Evolutionary conservation across 371 early-diverging fungal genomes (phyloP), one percentile per base, ranked within the genome.

Genomic region (Rhizomucor pusillus): DNA sequence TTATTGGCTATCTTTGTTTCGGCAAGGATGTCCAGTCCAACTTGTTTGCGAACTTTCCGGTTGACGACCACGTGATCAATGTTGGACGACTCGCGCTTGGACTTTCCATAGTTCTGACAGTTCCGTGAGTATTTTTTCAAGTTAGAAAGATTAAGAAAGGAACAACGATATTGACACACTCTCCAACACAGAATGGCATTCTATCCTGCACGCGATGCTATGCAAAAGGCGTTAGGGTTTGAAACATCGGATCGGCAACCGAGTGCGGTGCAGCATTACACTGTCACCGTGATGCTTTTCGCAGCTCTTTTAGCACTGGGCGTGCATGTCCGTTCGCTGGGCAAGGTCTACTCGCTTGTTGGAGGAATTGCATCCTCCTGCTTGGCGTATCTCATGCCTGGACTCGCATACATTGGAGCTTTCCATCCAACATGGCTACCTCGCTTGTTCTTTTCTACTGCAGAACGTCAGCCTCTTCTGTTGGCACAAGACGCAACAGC

Each of bases 371-470:
- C 81, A 7, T 73, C 76, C 0, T 73, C 82, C 0, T 78, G 63
- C 50, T 52, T 84, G 29, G 82, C 85, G 3, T 84, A 82, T 43
- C 78, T 82, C 41, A 56, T 82, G n/a, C 85, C 85, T 1, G 77
- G 74, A 3, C 35, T 62, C 19, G 68, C 77, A 18, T 84, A 79
- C 57, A 60, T 81, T 1, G 53, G 69, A 35, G 59, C 75, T 41
- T 77, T 73, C 47, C 54, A 47, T 43, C 56, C 56, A 11, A 43
- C 44, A 1, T 52, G 53, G 56, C 25, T 64, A 24, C 50, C 50
- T 6, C 46, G 40, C 50, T 18, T 36, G 36, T 5, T 25, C 12
- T 12, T 11, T 18, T 4, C 13, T 19, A 37, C 34, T 36, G 13
- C n/a, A 50, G 37, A 50, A 50, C 7, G 16, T 14, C 50, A 37